Percentiles rank a stretch among this genome's conserved stretches.
phyloP scores from a whole-genome alignment of 1,284 basidiomycete genomes.

The Singerocomus rubriflavus region DNA sequence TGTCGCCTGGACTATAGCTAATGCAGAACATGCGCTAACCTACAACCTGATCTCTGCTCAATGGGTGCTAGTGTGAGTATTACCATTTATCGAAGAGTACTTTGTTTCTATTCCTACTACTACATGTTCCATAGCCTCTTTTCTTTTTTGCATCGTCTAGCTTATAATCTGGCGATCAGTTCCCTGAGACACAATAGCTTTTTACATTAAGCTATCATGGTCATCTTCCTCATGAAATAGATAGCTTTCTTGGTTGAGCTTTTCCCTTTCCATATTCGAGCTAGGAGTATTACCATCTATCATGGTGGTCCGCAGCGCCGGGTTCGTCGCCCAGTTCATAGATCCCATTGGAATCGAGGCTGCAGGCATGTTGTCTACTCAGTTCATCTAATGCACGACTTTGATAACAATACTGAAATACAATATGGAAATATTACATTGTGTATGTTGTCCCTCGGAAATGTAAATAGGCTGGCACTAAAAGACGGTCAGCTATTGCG shows the following conservation, averaged over 20 bases:
- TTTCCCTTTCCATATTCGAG: constrained; percentile 23
- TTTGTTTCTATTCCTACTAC: neutral
- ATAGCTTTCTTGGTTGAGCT: constrained; percentile 20
- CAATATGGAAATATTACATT: constrained; percentile 17
- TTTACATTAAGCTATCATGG: neutral
- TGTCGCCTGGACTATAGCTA: constrained; percentile 7
- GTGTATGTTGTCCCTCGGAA: constrained; percentile 4
- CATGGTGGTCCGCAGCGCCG: constrained; percentile 12
- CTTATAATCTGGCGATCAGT: constrained; percentile 1
- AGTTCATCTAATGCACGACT: neutral
- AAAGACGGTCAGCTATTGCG: constrained; percentile 34
- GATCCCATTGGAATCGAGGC: constrained; percentile 17
- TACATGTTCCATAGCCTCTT: constrained; percentile 6
- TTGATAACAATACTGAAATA: neutral
- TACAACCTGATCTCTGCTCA: constrained; percentile 1
- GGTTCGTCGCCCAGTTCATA: constrained; percentile 12
- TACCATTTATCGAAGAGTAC: neutral
- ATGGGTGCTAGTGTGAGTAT: constrained; percentile 9
- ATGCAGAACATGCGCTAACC: constrained; percentile 10
- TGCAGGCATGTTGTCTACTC: constrained; percentile 2
- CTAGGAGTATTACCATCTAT: constrained; percentile 15
- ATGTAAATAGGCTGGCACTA: neutral
- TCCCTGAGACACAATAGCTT: neutral
- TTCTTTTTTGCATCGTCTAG: constrained; percentile 3
- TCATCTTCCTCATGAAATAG: neutral